A percentile compares a stretch with the other conserved stretches of the same genome.
phyloP scores from a whole-genome alignment of 371 early-diverging fungal species.

The Smittium culicis region DNA sequence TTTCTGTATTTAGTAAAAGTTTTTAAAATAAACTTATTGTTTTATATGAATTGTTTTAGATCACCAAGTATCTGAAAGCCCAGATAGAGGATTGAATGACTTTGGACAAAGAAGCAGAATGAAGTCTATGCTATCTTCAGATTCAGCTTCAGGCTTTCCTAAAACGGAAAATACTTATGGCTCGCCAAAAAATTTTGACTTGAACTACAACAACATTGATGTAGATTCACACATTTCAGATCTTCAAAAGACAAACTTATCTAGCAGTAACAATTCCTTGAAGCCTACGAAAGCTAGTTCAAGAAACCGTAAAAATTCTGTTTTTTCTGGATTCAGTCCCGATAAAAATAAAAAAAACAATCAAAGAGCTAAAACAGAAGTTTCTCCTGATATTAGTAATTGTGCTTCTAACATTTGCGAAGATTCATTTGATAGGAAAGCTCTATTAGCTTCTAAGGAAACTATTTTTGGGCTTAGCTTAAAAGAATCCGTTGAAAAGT shows the following conservation, averaged over 20 bases:
- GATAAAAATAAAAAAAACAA: neutral
- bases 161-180: neutral
- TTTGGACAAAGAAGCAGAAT: neutral
- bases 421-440: neutral
- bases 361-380: neutral
- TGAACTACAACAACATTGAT: too few relatives aligned
- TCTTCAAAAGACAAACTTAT: too few relatives aligned
- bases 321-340: neutral
- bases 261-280: neutral
- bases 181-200: too few relatives aligned
- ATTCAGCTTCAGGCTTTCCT: neutral
- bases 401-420: neutral
- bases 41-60: neutral
- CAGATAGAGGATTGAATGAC: neutral
- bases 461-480: constrained; percentile 10
- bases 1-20: neutral
- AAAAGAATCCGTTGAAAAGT: neutral
- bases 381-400: neutral
- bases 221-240: too few relatives aligned
- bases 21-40: neutral
- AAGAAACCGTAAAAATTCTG: neutral
- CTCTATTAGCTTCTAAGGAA: neutral
- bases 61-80: neutral
- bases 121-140: neutral
- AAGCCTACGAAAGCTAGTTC: neutral